Base-by-base conservation (phyloP, 164 flowering plant genomes). In the Berberis vulgaris region DNA sequence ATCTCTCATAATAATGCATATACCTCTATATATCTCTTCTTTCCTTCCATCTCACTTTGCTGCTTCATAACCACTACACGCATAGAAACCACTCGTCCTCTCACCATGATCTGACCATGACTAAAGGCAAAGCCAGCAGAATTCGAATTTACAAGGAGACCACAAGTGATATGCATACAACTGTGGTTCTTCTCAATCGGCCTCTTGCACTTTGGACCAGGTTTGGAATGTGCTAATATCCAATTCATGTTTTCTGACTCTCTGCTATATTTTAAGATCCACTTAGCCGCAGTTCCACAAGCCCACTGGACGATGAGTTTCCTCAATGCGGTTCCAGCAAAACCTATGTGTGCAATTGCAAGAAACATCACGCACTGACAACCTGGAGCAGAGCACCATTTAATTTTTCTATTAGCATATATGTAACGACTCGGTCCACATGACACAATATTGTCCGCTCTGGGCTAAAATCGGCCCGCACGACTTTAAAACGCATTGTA, bases 51-150 rank as follows among this genome's bases (percentile, higher is more conserved):
- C 94, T 73, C 88, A 91, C 78, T 86, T 93, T 60, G 97, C 97
- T 45, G 86, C 75, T 72, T 88, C 93, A 72, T 93, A 93, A 63
- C 92, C 90, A 57, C 90, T 93, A 72, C 98, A 93, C 43, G 98
- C 94, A 85, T 88, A 89, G 67, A 86, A 90, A 55, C 96, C 96
- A 68, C 96, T 94, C 38, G 97, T 90, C 69, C 83, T 80, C 76
- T 88, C 92, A 72, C 96, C 97, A 75, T 93, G 98, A 49, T 88
- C 97, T 11, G 92, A 67, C 98, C 98, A 93, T 53, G 94, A 81
- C 76, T 97, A 97, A 67, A 90, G 94, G 67, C 98, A 93, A 38
- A 93, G 83, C 98, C 98, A 85, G 83, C 91, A 89, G 63, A 87
- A 87, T 45, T 85, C 75, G 67, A 67, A 75, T 43, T 71, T 70